phyloP scores from a whole-genome alignment of 306 rosid species.

The Hippophae rhamnoides region DNA sequence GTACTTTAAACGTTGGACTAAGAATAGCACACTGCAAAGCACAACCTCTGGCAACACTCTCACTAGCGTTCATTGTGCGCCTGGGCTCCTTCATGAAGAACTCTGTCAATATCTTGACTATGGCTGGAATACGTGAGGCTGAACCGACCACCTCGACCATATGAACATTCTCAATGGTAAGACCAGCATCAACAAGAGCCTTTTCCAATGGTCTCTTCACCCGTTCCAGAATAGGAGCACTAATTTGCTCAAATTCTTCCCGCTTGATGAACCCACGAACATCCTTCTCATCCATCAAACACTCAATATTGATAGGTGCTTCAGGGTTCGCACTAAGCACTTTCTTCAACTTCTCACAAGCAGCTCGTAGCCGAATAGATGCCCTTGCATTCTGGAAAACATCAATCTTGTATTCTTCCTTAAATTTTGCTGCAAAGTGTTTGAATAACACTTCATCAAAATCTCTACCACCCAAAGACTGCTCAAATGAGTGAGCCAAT shows the following conservation, averaged over 20 bases:
- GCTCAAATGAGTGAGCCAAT: slow-evolving; percentile 74
- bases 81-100: slow-evolving; percentile 88
- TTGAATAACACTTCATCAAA: slow-evolving; percentile 77
- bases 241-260: slow-evolving; percentile 78
- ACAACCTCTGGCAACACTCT: slow-evolving; percentile 88
- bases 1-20: slow-evolving; percentile 88
- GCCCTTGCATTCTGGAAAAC: slow-evolving; percentile 81
- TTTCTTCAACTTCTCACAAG: slow-evolving; percentile 91
- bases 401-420: slow-evolving; percentile 78
- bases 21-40: slow-evolving; percentile 94
- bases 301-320: slow-evolving; percentile 85
- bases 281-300: slow-evolving; percentile 95
- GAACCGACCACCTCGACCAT: slow-evolving; percentile 93
- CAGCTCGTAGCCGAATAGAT: slow-evolving; percentile 67
- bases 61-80: slow-evolving; percentile 96
- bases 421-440: slow-evolving; percentile 69
- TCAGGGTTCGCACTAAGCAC: slow-evolving; percentile 88
- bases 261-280: slow-evolving; percentile 80
- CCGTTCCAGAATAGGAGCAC: slow-evolving; percentile 77
- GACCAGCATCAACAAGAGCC: slow-evolving; percentile 81
- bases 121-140: slow-evolving; percentile 88
- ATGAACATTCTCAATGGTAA: slow-evolving; percentile 54
- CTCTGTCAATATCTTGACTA: slow-evolving; percentile 69
- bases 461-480: slow-evolving; percentile 88
- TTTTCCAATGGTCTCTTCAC: slow-evolving; percentile 78